These are phyloP conservation scores for Calocera viscosa DNA, from an alignment of 768 basidiomycete genomes.

Conservation along the genomic window DNA sequence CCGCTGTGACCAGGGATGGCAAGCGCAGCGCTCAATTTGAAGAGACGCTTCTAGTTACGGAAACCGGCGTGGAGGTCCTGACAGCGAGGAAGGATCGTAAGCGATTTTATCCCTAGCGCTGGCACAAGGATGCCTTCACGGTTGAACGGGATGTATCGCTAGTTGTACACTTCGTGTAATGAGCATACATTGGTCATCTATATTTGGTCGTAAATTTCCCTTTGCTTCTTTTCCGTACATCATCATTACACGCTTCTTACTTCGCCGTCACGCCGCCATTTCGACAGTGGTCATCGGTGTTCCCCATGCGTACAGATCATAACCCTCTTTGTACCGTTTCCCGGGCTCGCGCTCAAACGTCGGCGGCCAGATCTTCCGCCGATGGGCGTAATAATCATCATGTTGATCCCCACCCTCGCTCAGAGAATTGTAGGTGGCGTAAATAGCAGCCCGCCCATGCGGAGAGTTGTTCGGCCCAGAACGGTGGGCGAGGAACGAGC, in stretches of 20 bases:
- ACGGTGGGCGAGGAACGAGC: slow-evolving; percentile 19
- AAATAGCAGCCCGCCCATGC: slow-evolving; percentile 16
- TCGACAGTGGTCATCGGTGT: slow-evolving; percentile 23
- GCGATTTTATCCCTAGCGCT: neutral
- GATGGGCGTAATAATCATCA: neutral
- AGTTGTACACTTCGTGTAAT: neutral
- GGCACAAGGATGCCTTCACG: neutral
- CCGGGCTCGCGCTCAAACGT: neutral
- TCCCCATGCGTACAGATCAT: neutral
- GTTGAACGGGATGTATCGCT: neutral
- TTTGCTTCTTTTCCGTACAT: neutral
- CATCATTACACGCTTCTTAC: slow-evolving; percentile 3
- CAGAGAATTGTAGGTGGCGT: slow-evolving; percentile 15
- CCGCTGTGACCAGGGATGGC: slow-evolving; percentile 84
- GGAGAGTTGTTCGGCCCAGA: slow-evolving; percentile 18
- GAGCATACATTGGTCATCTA: neutral
- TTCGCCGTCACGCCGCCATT: slow-evolving; percentile 12
- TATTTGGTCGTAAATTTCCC: neutral
- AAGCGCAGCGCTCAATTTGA: slow-evolving; percentile 92
- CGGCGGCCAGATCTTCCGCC: neutral
- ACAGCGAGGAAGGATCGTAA: slow-evolving; percentile 35
- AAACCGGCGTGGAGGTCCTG: slow-evolving; percentile 77
- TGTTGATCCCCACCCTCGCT: neutral
- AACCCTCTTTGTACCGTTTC: neutral
- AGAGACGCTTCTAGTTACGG: slow-evolving; percentile 87